Evolutionary conservation across 257 asterid genomes (phyloP).

Genomic region (Orobanche coerulescens): DNA sequence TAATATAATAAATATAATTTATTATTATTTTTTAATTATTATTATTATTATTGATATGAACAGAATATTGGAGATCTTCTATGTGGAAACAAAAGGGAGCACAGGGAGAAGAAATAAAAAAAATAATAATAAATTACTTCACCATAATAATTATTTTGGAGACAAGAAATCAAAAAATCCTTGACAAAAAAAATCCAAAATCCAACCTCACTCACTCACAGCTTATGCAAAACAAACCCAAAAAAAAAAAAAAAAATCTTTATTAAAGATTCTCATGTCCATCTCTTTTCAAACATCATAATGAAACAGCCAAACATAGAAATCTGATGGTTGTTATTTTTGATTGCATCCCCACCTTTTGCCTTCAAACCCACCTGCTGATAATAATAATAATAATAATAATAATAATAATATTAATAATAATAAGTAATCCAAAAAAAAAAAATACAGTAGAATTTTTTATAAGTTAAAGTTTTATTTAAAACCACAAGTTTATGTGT

Average conservation of each 20-base stretch:
- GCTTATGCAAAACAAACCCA: conserved; percentile 26
- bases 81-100: conserved; percentile 27
- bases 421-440: not conserved
- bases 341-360: conserved; percentile 40
- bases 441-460: not conserved
- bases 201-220: conserved; percentile 37
- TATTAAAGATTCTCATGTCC: conserved; percentile 31
- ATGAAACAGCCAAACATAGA: conserved; percentile 23
- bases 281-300: conserved; percentile 20
- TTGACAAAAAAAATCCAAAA: conserved; percentile 29
- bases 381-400: not conserved
- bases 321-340: conserved; percentile 7
- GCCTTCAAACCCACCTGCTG: conserved; percentile 56
- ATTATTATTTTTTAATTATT: no score
- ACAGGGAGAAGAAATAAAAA: conserved; percentile 11
- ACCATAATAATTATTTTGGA: conserved; percentile 35
- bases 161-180: conserved; percentile 37
- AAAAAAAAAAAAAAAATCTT: conserved; percentile 32
- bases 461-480: no score
- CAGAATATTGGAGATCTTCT: conserved; percentile 18
- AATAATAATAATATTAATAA: no score
- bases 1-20: no score
- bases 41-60: no score
- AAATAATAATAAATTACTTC: conserved; percentile 5
- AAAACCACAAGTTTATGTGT: no score